A percentile compares a stretch with the other conserved stretches of the same genome.
phyloP scores from a whole-genome alignment of 106 monocot genomes.

The Dendrobium officinale region DNA sequence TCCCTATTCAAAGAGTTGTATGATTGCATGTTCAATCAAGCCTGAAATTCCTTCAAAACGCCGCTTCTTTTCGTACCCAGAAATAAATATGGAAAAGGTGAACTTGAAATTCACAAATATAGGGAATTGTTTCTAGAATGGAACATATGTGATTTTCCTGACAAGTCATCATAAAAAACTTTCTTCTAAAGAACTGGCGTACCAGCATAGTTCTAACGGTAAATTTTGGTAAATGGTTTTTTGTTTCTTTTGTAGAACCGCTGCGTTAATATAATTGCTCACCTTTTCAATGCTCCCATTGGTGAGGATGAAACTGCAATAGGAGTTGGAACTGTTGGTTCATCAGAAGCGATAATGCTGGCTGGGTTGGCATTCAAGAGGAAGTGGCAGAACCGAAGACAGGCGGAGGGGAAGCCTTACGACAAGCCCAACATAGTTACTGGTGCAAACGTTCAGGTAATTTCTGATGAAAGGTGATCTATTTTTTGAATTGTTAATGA shows the following conservation, averaged over 20 bases:
- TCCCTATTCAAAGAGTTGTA: too few species aligned
- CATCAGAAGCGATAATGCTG: slow-evolving; percentile 85
- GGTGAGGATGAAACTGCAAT: slow-evolving; percentile 54
- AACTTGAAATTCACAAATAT: too few species aligned
- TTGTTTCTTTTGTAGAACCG: slow-evolving; percentile 43
- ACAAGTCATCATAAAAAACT: too few species aligned
- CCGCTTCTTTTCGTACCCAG: too few species aligned
- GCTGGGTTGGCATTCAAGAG: slow-evolving; percentile 83
- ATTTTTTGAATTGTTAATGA: neutral
- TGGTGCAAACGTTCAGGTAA: slow-evolving; percentile 84
- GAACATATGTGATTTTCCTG: too few species aligned
- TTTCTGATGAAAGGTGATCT: neutral
- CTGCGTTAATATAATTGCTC: slow-evolving; percentile 82
- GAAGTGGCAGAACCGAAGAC: slow-evolving; percentile 79
- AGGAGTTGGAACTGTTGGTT: slow-evolving; percentile 76
- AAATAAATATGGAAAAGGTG: too few species aligned
- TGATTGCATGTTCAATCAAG: too few species aligned
- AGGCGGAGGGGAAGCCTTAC: slow-evolving; percentile 62
- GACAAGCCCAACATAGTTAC: slow-evolving; percentile 85
- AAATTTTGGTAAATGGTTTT: neutral
- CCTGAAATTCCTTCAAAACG: too few species aligned
- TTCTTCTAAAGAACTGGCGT: too few species aligned
- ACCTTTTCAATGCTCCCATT: slow-evolving; percentile 68
- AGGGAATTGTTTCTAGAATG: too few species aligned
- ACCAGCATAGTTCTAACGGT: neutral